These are phyloP conservation scores for Grigorovia yakushimaensis DNA, from an alignment of 805 yeast species.

Conservation along the genomic window DNA sequence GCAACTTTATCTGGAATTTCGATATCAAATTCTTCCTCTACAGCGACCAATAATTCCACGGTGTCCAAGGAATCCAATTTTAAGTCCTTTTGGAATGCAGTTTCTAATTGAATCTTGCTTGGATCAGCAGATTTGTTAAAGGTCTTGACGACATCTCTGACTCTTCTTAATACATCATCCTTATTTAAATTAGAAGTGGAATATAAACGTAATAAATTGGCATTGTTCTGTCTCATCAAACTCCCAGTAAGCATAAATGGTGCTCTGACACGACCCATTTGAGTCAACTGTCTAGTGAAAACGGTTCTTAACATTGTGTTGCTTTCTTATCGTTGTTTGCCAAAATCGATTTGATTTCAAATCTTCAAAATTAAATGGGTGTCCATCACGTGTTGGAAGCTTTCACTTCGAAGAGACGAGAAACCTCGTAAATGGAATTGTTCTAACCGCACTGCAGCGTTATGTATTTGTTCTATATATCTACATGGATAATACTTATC, in stretches of 20 bases:
- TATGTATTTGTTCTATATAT: too few relatives aligned
- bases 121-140: slow-evolving; percentile 51
- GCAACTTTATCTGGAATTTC: slow-evolving; percentile 86
- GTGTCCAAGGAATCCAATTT: slow-evolving; percentile 82
- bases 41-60: slow-evolving; percentile 91
- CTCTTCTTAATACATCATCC: slow-evolving; percentile 75
- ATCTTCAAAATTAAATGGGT: background rate
- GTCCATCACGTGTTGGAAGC: background rate
- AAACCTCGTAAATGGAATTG: too few relatives aligned
- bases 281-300: slow-evolving; percentile 9
- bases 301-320: slow-evolving; percentile 45
- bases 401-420: too few relatives aligned
- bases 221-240: background rate
- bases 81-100: slow-evolving; percentile 45
- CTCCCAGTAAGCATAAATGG: background rate
- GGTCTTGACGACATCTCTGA: slow-evolving; percentile 64
- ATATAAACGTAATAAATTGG: slow-evolving; percentile 34
- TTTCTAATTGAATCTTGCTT: slow-evolving; percentile 30
- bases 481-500: too few relatives aligned
- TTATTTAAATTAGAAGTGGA: slow-evolving; percentile 49
- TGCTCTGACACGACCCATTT: background rate
- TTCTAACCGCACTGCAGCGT: too few relatives aligned
- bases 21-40: slow-evolving; percentile 85
- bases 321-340: background rate
- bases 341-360: background rate